Evolutionary conservation across 169 alveolate species (phyloP).

Genomic region (Perkinsus marinus): DNA sequence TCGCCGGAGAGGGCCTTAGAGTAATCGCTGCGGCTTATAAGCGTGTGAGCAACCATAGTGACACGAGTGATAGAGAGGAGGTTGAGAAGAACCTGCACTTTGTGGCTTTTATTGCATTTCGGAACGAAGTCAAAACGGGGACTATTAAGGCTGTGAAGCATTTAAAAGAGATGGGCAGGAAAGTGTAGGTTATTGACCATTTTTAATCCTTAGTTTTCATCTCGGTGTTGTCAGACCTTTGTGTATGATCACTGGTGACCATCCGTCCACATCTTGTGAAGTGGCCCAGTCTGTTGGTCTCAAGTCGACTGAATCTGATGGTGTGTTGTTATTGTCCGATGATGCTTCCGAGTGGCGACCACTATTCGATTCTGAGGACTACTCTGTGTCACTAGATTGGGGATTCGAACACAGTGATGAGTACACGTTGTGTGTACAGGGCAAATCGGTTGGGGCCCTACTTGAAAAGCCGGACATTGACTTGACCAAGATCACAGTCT

Average conservation of each 20-base stretch:
- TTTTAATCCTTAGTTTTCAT: neutral
- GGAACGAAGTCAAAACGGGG: neutral
- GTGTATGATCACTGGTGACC: slow-evolving; percentile 93
- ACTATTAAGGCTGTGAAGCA: neutral
- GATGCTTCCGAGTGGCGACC: neutral
- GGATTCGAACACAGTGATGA: neutral
- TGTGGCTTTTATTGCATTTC: neutral
- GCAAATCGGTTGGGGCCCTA: neutral
- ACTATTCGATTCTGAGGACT: neutral
- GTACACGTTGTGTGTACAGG: neutral
- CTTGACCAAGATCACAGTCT: slow-evolving; percentile 49
- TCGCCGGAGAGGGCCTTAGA: slow-evolving; percentile 13
- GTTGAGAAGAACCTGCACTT: neutral
- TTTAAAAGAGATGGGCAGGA: neutral
- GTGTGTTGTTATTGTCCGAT: neutral
- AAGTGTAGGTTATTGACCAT: neutral
- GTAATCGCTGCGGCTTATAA: slow-evolving; percentile 45
- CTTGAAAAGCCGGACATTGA: neutral
- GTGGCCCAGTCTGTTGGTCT: slow-evolving; percentile 71
- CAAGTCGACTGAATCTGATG: slow-evolving; percentile 5
- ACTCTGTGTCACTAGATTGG: neutral
- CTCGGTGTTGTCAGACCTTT: neutral
- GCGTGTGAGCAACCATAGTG: slow-evolving; percentile 1
- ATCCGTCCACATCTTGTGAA: slow-evolving; percentile 88
- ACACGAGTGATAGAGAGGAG: neutral